phyloP scores from a whole-genome alignment of 202 grass and related monocot genomes.

The Musa balbisiana region DNA sequence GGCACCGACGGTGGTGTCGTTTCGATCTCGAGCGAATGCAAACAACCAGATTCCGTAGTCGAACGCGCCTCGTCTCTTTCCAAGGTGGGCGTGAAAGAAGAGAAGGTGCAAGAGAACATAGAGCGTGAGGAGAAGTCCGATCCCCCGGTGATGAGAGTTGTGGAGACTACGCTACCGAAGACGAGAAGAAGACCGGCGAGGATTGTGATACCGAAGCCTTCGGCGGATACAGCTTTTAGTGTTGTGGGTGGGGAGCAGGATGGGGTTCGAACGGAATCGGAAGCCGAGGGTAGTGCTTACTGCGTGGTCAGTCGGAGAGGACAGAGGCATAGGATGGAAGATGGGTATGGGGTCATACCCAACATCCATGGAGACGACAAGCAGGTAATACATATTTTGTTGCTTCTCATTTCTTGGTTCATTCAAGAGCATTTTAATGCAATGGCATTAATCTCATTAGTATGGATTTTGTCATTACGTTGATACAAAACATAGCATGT shows the following conservation, averaged over 20 bases:
- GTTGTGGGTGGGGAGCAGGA: constrained; percentile 13
- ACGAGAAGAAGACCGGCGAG: constrained; percentile 44
- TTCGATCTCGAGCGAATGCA: no score
- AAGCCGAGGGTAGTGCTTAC: constrained; percentile 33
- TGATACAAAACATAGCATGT: no score
- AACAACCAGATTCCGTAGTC: no score
- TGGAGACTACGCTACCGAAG: no score
- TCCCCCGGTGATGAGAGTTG: no score
- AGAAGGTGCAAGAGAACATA: not conserved
- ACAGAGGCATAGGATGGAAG: constrained; percentile 61
- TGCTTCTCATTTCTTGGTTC: not conserved
- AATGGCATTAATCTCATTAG: no score
- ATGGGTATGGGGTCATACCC: constrained; percentile 40
- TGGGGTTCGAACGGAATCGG: not conserved
- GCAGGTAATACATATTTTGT: constrained; percentile 36
- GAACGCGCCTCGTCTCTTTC: no score
- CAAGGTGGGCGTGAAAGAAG: no score
- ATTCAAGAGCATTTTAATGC: no score
- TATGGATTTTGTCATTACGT: no score
- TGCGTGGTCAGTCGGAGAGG: constrained; percentile 50
- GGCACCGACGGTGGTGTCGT: no score
- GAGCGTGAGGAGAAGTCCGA: not conserved
- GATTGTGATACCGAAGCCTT: constrained; percentile 40
- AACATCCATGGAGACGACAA: constrained; percentile 27
- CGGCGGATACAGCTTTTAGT: not conserved